Evolutionary conservation across 2,329 filamentous ascomycete species (phyloP), one percentile per base, ranked within the genome.

Genomic region (Diaporthe sp.): DNA sequence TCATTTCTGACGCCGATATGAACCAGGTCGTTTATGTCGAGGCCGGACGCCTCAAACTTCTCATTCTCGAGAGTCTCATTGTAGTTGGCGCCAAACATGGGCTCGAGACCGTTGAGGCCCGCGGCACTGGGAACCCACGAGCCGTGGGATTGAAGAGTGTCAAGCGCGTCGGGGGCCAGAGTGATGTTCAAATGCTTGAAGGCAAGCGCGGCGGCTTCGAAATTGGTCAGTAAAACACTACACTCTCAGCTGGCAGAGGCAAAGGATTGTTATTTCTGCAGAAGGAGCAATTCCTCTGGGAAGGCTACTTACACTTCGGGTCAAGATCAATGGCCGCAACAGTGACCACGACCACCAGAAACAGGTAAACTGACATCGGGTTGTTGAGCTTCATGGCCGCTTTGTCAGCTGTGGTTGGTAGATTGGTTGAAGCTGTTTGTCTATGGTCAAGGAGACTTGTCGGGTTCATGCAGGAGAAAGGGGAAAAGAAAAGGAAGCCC

Each of bases 21-120:
- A 45, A 64, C 22, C 28, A 72, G 35, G 4, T 42, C 38, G 57
- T 64, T 54, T 35, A 72, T 55, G 25, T 72, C 19, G 19, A 72
- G 57, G 38, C 47, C 70, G 25, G 57, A 42, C 7, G 30, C 47
- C 47, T 72, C 45, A 17, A 64, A 72, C 35, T 64, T 72, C 17
- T 54, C 12, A 19, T 72, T 72, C 57, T 72, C 70, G 19, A 61
- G 45, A 25, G 33, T 64, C 12, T 10, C 47, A 42, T 64, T 55
- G 70, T 64, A 50, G 22, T 15, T 42, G n/a, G 42, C 45, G 17
- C 38, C 57, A 25, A 68, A 68, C 64, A 64, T 72, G 13, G 57
- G 57, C 33, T 72, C 57, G 25, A 52, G 33, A 33, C 70, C 45
- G 70, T 33, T 45, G 45, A 72, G 60, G 22, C 33, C 42, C 1